These are phyloP conservation scores for Hericium erinaceus DNA, from an alignment of 768 basidiomycete genomes.

Conservation along the genomic window DNA sequence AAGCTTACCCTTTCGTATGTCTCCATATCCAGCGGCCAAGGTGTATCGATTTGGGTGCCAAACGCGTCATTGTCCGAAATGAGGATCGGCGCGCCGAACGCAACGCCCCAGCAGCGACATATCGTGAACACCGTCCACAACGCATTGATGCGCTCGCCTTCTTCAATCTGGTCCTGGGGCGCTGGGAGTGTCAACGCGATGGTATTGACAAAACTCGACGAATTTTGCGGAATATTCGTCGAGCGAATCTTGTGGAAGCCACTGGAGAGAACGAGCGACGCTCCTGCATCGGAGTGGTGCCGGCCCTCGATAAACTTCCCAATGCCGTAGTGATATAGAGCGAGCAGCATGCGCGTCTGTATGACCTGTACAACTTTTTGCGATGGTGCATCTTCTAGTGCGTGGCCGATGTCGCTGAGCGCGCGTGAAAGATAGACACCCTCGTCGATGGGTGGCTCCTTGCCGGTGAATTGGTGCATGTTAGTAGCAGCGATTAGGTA, in stretches of 20 bases:
- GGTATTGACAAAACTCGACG: slow-evolving; percentile 9
- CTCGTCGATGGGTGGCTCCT: slow-evolving; percentile 19
- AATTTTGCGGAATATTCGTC: slow-evolving; percentile 4
- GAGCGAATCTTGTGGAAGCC: slow-evolving; percentile 18
- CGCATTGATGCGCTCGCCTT: slow-evolving; percentile 56
- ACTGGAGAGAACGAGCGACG: slow-evolving; percentile 21
- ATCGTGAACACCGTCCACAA: slow-evolving; percentile 57
- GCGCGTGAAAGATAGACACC: slow-evolving; percentile 37
- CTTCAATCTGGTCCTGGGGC: slow-evolving; percentile 38
- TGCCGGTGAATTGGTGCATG: slow-evolving; percentile 8
- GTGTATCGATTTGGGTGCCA: slow-evolving; percentile 27
- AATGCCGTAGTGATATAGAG: slow-evolving; percentile 20
- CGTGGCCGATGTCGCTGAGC: slow-evolving; percentile 39
- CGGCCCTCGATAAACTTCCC: slow-evolving; percentile 22
- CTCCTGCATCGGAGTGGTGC: slow-evolving; percentile 22
- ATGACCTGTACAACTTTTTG: slow-evolving; percentile 27
- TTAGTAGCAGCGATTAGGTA: slow-evolving; percentile 27
- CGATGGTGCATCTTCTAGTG: slow-evolving; percentile 21
- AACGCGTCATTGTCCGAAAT: slow-evolving; percentile 45
- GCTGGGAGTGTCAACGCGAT: slow-evolving; percentile 25
- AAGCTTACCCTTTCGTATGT: slow-evolving; percentile 12
- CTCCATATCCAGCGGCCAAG: slow-evolving; percentile 30
- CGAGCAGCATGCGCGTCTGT: slow-evolving; percentile 25
- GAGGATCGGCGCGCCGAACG: slow-evolving; percentile 41
- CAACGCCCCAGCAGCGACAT: slow-evolving; percentile 47